Evolutionary conservation across 371 early-diverging fungal genomes (phyloP), one percentile per base, ranked within the genome.

Genomic region (Mucor ambiguus): DNA sequence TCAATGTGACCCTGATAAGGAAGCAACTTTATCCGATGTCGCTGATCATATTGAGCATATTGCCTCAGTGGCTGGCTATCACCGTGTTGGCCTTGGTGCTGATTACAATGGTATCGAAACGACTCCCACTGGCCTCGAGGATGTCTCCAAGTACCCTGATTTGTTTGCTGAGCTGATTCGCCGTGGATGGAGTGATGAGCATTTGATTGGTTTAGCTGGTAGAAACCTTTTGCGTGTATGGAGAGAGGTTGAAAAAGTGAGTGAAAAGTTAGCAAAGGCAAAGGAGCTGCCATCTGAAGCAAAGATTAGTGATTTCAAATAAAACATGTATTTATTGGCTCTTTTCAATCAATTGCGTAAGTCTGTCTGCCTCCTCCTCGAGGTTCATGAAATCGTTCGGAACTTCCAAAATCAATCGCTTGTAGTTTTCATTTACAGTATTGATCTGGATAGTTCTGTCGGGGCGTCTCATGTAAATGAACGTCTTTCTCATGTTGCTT

Each of bases 11-110:
- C 67, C 60, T 11, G 56, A 61, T 1, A 78, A 66, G 16, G 68
- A 77, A 44, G 84, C 84, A 14, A 87, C 87, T 0, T 26, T 90
- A 0, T 28, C 20, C 10, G 78, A 80, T 37, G 85, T 91, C 2
- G 91, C 84, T 4, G 85, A 89, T 55, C 91, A 91, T 68, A 78
- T 89, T 30, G 78, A 75, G 28, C 72, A 91, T 63, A 84, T 89
- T 64, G 79, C 75, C 20, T 65, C 76, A 11, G 63, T 86, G 16
- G 85, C 83, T 38, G 91, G 91, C 0, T 70, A 75, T 9, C 67
- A 82, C 60, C 81, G 85, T 59, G 83, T 89, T 24, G 91, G 89
- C 8, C 37, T 91, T 10, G 91, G 91, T n/a, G 81, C 83, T 16
- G 89, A 90, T 64, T 90, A 81, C 68, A 87, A 88, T 63, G 91